phyloP scores from a whole-genome alignment of 768 basidiomycete genomes.

The Termitomyces sp. region DNA sequence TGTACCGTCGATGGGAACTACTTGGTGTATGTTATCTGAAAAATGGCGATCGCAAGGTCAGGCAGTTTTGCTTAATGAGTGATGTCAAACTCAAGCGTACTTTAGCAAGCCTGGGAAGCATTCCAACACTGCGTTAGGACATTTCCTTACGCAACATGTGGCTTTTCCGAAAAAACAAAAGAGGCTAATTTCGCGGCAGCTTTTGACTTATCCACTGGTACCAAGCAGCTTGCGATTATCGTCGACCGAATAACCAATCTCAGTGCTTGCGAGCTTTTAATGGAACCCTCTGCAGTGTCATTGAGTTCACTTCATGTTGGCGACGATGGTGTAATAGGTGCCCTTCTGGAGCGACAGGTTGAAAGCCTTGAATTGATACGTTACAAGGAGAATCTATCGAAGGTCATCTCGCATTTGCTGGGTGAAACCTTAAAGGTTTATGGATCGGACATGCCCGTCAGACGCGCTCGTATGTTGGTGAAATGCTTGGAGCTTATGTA shows the following conservation, averaged over 20 bases:
- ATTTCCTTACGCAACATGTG: constrained; percentile 48
- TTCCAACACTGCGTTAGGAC: constrained; percentile 46
- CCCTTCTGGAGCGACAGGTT: constrained; percentile 60
- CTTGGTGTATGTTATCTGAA: constrained; percentile 76
- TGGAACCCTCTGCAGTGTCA: constrained; percentile 46
- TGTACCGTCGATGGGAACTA: constrained; percentile 77
- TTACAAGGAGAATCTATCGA: constrained; percentile 54
- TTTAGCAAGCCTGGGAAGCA: constrained; percentile 58
- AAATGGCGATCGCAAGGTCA: constrained; percentile 72
- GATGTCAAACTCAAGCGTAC: constrained; percentile 2
- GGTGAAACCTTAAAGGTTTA: constrained; percentile 51
- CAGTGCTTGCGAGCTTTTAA: constrained; percentile 62
- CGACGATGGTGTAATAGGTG: constrained; percentile 38
- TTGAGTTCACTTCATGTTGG: constrained; percentile 25
- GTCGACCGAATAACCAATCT: constrained; percentile 67
- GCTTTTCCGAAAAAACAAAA: constrained; percentile 33
- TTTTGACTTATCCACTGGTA: constrained; percentile 36
- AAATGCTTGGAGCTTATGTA: constrained; percentile 52
- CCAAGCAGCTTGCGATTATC: constrained; percentile 56
- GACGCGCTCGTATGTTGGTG: constrained; percentile 54
- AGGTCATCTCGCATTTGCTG: constrained; percentile 38
- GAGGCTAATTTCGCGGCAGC: constrained; percentile 23
- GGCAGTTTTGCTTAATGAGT: constrained; percentile 13
- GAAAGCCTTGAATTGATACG: constrained; percentile 47
- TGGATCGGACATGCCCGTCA: constrained; percentile 44